phyloP scores from a whole-genome alignment of 495 filamentous ascomycete genomes.

The Xylaria acuta region DNA sequence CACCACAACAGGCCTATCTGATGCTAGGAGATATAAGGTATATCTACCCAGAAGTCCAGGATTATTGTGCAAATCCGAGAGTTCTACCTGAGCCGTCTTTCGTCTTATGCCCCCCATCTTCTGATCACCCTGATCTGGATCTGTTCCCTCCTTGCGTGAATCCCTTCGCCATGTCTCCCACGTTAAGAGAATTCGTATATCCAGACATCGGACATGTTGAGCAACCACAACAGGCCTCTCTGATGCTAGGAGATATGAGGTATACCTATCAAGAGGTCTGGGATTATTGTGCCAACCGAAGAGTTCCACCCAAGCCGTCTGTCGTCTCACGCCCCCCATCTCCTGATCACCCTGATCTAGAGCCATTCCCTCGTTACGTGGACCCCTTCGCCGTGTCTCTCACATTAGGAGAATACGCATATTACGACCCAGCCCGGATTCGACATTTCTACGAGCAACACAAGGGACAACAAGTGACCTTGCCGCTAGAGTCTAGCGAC shows the following conservation, averaged over 20 bases:
- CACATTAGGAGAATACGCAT: background rate
- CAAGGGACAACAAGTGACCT: background rate
- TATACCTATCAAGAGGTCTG: background rate
- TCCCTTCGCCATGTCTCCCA: background rate
- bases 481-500: background rate
- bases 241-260: background rate
- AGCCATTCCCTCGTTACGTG: background rate
- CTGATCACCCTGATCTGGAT: background rate
- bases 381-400: background rate
- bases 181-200: background rate
- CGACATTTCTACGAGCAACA: background rate
- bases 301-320: background rate
- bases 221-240: background rate
- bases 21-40: constrained; percentile 1
- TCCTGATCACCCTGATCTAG: too few relatives aligned
- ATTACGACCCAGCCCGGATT: background rate
- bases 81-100: background rate
- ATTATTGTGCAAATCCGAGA: background rate
- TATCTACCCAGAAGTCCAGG: background rate
- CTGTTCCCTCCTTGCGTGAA: background rate
- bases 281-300: background rate
- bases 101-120: background rate
- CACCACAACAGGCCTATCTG: background rate
- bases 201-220: background rate
- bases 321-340: too few relatives aligned